Evolutionary conservation across 164 flowering plant species (phyloP).

Genomic region (Tetrastigma voinierianum): DNA sequence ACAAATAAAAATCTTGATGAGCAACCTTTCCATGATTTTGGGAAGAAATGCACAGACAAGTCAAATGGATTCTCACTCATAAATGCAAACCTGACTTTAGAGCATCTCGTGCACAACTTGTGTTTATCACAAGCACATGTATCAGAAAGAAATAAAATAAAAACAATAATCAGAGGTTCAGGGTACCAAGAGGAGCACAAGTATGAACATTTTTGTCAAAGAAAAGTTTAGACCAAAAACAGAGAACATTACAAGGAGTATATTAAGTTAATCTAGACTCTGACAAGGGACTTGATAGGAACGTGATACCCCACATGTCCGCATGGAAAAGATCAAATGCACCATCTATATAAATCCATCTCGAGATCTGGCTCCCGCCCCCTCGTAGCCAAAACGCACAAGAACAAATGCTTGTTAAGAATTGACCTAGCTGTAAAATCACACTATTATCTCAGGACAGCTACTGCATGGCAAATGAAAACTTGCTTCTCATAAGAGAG

Average conservation of each 20-base stretch:
- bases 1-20: not conserved
- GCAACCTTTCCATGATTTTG: not conserved
- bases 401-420: not conserved
- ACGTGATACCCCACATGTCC: slow-evolving; percentile 82
- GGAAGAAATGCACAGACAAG: too few relatives aligned
- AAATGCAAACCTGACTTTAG: not conserved
- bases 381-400: slow-evolving; percentile 52
- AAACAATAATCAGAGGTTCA: too few relatives aligned
- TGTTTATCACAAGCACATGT: not conserved
- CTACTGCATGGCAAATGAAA: too few relatives aligned
- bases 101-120: not conserved
- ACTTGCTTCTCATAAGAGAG: too few relatives aligned
- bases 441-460: too few relatives aligned
- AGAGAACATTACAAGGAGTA: not conserved
- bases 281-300: not conserved
- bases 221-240: not conserved
- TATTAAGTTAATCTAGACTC: not conserved
- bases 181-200: too few relatives aligned
- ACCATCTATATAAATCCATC: slow-evolving; percentile 89
- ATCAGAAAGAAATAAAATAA: too few relatives aligned
- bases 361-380: slow-evolving; percentile 87
- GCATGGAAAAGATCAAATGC: slow-evolving; percentile 99
- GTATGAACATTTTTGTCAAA: not conserved
- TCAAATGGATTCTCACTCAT: not conserved
- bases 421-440: too few relatives aligned